A percentile compares a stretch with the other conserved stretches of the same genome.
These are phyloP conservation scores for Kodamaea leandrae DNA, from an alignment of 805 yeast genomes.

Conservation along the genomic window DNA sequence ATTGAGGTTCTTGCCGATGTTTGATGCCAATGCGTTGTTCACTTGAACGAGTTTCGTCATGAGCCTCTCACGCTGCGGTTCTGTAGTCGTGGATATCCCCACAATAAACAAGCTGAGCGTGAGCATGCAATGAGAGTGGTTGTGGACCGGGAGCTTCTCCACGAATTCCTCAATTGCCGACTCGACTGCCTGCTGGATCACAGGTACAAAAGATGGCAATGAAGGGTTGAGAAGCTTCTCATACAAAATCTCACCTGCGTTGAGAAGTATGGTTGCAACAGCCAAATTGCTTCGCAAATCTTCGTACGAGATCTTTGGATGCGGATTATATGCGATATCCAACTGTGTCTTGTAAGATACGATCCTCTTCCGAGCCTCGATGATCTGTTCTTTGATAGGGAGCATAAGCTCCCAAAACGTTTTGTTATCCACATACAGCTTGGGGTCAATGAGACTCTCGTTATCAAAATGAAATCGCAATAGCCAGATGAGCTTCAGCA, in stretches of 20 bases:
- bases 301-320: conserved; percentile 6
- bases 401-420: conserved; percentile 12
- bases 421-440: conserved; percentile 9
- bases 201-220: conserved; percentile 10
- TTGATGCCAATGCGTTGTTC: conserved; percentile 7
- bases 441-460: conserved; percentile 2
- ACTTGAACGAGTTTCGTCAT: conserved; percentile 3
- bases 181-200: conserved; percentile 11
- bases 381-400: conserved; percentile 9
- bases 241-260: conserved; percentile 12
- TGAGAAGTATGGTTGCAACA: conserved; percentile 11
- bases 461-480: conserved; percentile 18
- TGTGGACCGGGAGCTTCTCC: background rate
- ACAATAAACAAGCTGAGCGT: conserved; percentile 12
- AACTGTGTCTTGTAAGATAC: conserved; percentile 7
- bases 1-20: conserved; percentile 12
- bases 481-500: conserved; percentile 39
- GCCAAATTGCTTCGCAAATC: conserved; percentile 14
- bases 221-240: conserved; percentile 15
- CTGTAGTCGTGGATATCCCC: conserved; percentile 7
- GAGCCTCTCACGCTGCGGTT: conserved; percentile 4
- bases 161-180: conserved; percentile 7
- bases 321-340: conserved; percentile 1
- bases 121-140: conserved; percentile 12
- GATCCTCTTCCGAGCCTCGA: conserved; percentile 4